A percentile compares a stretch with the other conserved stretches of the same genome.
Conservation (phyloP, 345 rosid genomes). For the Moricandia arvensis region DNA sequence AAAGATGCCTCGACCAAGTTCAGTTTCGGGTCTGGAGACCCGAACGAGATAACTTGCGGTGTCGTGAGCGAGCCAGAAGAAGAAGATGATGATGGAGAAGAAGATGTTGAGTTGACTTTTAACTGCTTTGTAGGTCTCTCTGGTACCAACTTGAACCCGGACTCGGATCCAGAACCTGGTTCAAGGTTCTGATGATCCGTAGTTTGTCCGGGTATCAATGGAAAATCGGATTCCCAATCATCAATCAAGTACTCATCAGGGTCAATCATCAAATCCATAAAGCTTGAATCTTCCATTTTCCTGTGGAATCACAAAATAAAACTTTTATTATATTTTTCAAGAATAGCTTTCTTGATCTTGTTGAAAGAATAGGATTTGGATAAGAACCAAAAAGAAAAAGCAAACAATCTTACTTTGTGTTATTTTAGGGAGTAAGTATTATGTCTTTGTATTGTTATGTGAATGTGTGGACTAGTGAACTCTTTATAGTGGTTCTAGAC, state of each 20-base stretch:
- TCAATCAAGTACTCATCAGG: slow-evolving; percentile 34
- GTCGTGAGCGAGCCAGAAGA: slow-evolving; percentile 16
- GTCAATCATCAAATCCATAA: slow-evolving; percentile 36
- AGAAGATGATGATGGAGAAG: slow-evolving; percentile 21
- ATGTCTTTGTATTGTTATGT: slow-evolving; percentile 16
- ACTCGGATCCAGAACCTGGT: background rate
- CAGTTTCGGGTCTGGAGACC: slow-evolving; percentile 2
- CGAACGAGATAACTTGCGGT: slow-evolving; percentile 29
- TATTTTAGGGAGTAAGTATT: background rate
- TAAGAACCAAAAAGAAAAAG: slow-evolving; percentile 3
- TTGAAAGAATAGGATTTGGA: background rate
- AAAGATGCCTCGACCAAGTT: slow-evolving; percentile 22
- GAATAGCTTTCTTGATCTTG: background rate
- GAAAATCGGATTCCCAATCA: slow-evolving; percentile 30
- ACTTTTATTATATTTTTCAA: background rate
- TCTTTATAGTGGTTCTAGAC: slow-evolving; percentile 23
- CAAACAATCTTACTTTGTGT: background rate
- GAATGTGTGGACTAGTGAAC: slow-evolving; percentile 11
- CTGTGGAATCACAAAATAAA: background rate
- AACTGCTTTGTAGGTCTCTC: slow-evolving; percentile 20
- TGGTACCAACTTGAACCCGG: background rate
- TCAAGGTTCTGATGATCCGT: background rate
- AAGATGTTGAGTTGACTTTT: slow-evolving; percentile 13
- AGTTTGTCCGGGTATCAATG: background rate
- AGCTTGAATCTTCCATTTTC: slow-evolving; percentile 35